Evolutionary conservation across 805 yeast species (phyloP), one percentile per base, ranked within the genome.

Genomic region (Pichia sporocuriosa): DNA sequence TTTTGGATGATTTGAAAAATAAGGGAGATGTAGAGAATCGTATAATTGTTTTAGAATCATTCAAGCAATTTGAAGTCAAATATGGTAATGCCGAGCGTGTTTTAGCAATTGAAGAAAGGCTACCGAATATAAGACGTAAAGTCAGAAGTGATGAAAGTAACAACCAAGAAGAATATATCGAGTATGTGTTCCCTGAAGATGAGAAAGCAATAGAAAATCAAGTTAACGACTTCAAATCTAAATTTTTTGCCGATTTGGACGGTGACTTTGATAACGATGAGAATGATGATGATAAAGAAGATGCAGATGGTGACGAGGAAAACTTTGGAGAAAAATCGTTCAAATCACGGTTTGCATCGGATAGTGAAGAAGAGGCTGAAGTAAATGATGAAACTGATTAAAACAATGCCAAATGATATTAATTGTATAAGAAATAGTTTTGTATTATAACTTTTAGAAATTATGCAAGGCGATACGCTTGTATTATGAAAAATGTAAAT

Each of bases 131-230:
- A 10, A 72, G 73, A 16, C 75, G 68, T 48, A 67, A 70, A 50
- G 60, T 71, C 20, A 63, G 67, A 36, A 58, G 55, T 4, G 51
- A 43, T 21, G 53, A 47, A 4, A 73, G 68, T 35, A 80, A 75
- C 3, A 54, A 67, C 2, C 73, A 72, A 42, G 70, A 73, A 45
- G 86, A 79, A 51, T 68, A 68, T 48, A 53, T 67, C 39, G 88
- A 78, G 42, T 82, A 78, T 57, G 61, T 73, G 4, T 86, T 83
- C 52, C 85, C 89, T 1, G 84, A 81, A 34, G 84, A 79, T 49
- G 69, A 65, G 35, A 48, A 48, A 25, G 56, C 48, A 35, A 42
- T 49, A 26, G 42, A 50, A 23, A 36, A 40, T 24, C 49, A 50
- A 21, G 39, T 50, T 17, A 48, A 42, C 8, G 39, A 34, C 6